Percentiles rank a stretch among this genome's conserved stretches.
Evolutionary conservation across 2,329 filamentous ascomycete genomes (phyloP).

Genomic region (Colletotrichum navitas): DNA sequence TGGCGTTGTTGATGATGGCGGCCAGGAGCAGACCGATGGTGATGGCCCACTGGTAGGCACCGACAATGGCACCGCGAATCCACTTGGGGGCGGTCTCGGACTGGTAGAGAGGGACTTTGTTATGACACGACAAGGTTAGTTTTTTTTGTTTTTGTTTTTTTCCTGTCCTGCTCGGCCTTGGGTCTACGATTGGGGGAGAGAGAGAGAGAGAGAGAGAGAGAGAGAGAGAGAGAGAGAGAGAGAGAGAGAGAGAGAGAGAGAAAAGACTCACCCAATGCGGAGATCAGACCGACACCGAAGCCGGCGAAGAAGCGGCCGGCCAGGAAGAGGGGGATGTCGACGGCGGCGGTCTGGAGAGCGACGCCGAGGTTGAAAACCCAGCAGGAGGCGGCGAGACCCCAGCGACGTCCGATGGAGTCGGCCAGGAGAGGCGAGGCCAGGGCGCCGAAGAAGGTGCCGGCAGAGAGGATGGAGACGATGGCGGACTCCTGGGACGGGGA

Average conservation of each 20-base stretch:
- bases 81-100: slow-evolving; percentile 79
- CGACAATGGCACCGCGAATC: slow-evolving; percentile 79
- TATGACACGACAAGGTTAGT: background rate
- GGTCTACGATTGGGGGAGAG: too few relatives aligned
- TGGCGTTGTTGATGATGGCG: slow-evolving; percentile 74
- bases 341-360: slow-evolving; percentile 73
- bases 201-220: too few relatives aligned
- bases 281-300: slow-evolving; percentile 79
- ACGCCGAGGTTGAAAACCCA: slow-evolving; percentile 77
- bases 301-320: slow-evolving; percentile 81
- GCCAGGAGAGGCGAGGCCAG: slow-evolving; percentile 71
- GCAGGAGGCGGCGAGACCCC: slow-evolving; percentile 71
- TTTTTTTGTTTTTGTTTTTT: background rate
- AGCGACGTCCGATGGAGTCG: slow-evolving; percentile 75
- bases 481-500: slow-evolving; percentile 69
- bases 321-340: slow-evolving; percentile 72
- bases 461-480: slow-evolving; percentile 81
- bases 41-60: slow-evolving; percentile 77
- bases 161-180: too few relatives aligned
- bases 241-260: too few relatives aligned
- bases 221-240: too few relatives aligned
- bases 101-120: slow-evolving; percentile 75
- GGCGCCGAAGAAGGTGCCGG: slow-evolving; percentile 82
- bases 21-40: slow-evolving; percentile 78
- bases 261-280: slow-evolving; percentile 67